A percentile compares a stretch with the other conserved stretches of the same genome.
Conservation (phyloP, 2,329 filamentous ascomycete genomes). For the Claviceps cyperi region DNA sequence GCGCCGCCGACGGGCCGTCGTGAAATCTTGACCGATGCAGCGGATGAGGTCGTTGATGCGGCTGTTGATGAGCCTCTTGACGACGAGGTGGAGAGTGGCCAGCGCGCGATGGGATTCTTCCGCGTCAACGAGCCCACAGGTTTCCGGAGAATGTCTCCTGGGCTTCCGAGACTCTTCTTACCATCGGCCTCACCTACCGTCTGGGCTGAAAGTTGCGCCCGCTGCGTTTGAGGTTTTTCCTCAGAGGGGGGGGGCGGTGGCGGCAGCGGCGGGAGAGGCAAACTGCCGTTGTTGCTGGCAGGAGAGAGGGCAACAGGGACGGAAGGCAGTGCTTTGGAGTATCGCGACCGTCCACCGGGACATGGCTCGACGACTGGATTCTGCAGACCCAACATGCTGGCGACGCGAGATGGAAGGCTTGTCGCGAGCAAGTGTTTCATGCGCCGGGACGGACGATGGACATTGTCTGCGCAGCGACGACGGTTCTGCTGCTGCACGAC, state of each 20-base stretch:
- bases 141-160: conserved; percentile 9
- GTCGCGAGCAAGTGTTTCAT: not conserved
- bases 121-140: conserved; percentile 7
- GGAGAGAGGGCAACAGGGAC: conserved; percentile 23
- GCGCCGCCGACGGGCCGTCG: conserved; percentile 19
- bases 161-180: not conserved
- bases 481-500: not conserved
- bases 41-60: conserved; percentile 1
- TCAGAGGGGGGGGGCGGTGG: conserved; percentile 4
- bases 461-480: not conserved
- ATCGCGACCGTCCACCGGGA: conserved; percentile 33
- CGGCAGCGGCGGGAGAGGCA: conserved; percentile 11
- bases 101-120: not conserved
- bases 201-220: no score
- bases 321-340: conserved; percentile 42
- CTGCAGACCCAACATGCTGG: conserved; percentile 4
- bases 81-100: conserved; percentile 8
- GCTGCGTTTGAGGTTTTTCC: no score
- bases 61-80: not conserved
- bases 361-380: not conserved
- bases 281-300: conserved; percentile 11
- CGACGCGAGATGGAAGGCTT: not conserved
- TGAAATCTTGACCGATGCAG: conserved; percentile 19
- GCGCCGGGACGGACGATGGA: not conserved
- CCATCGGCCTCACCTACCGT: conserved; percentile 6